Base-by-base conservation (phyloP, 352 stramenopile genomes). In the Globisporangium alternatum region DNA sequence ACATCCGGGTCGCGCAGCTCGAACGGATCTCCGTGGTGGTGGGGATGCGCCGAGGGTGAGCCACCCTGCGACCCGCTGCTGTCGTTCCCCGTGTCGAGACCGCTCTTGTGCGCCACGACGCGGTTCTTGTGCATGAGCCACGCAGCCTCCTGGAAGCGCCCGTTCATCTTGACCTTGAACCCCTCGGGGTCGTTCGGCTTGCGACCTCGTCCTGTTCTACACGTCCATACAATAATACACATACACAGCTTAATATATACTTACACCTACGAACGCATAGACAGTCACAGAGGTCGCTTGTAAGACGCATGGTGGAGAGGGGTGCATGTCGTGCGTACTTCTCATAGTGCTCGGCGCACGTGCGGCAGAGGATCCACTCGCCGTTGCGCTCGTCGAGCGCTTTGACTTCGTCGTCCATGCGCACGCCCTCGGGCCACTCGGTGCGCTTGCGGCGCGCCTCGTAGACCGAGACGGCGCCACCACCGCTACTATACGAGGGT, bases 111-210 rank as follows among this genome's bases (percentile, higher is more conserved):
- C 39, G 77, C 74, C 33, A 82, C 71, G 25, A 88, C 77, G 37
- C 78, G 75, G 48, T 64, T 86, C 75, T 90, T 90, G 62, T 88
- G 81, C 77, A 87, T 83, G 48, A 81, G 21, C 79, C 81, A 90
- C 19, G 81, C 81, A 1, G 77, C 77, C 56, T 84, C 76, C 58
- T 88, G 78, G 64, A 87, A 88, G 25, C 63, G 73, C 2, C 78
- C 77, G 43, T 90, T 90, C 81, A 90, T 90, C 54, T 86, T 90
- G 15, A 90, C 76, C 54, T 87, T 90, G 58, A 88, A 90, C 2
- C 81, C 81, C 6, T 78, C 69, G 3, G 77, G 75, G 37, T 88
- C 81, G 60, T 88, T 88, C n/a, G 81, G 81, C 60, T 78, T 80
- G 17, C 81, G 72, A 21, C 81, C 81, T 54, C 74, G 67, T 41